Conservation (phyloP, 805 yeast species). For the Ogataea kodamae region DNA sequence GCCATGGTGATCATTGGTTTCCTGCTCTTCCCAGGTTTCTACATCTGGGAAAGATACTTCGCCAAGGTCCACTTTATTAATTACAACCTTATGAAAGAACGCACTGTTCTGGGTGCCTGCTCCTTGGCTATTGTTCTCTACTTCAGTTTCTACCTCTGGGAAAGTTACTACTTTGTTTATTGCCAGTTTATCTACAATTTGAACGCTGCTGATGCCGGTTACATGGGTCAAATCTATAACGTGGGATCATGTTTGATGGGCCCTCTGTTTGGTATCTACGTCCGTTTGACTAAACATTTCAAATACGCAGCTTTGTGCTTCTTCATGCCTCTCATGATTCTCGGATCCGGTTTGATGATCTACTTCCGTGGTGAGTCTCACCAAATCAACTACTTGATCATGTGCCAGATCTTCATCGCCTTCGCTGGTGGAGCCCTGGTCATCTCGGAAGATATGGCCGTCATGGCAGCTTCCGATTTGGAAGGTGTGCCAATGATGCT, state of each 20-base stretch:
- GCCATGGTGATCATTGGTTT: conserved; percentile 43
- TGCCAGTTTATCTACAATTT: conserved; percentile 24
- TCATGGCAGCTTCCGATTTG: conserved; percentile 38
- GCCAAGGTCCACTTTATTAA: conserved; percentile 28
- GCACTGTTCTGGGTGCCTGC: conserved; percentile 30
- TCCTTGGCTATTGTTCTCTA: conserved; percentile 14
- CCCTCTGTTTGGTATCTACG: conserved; percentile 20
- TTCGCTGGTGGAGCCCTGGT: conserved; percentile 39
- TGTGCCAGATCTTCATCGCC: conserved; percentile 36
- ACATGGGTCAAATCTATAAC: conserved; percentile 26
- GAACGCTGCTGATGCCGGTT: conserved; percentile 21
- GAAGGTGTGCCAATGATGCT: conserved; percentile 41
- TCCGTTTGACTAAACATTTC: conserved; percentile 23
- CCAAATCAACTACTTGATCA: conserved; percentile 24
- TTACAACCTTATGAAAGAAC: conserved; percentile 25
- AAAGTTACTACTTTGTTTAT: conserved; percentile 21
- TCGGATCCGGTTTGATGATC: conserved; percentile 28
- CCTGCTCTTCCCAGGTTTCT: conserved; percentile 32
- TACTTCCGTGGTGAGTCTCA: conserved; percentile 23
- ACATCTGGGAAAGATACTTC: conserved; percentile 34
- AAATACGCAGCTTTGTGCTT: conserved; percentile 22
- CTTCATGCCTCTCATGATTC: conserved; percentile 22
- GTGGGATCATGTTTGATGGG: conserved; percentile 27
- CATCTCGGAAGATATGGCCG: conserved; percentile 32
- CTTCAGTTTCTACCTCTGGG: conserved; percentile 27